Base-by-base conservation (phyloP, 495 filamentous ascomycete genomes). In the Penicillium paradoxum region DNA sequence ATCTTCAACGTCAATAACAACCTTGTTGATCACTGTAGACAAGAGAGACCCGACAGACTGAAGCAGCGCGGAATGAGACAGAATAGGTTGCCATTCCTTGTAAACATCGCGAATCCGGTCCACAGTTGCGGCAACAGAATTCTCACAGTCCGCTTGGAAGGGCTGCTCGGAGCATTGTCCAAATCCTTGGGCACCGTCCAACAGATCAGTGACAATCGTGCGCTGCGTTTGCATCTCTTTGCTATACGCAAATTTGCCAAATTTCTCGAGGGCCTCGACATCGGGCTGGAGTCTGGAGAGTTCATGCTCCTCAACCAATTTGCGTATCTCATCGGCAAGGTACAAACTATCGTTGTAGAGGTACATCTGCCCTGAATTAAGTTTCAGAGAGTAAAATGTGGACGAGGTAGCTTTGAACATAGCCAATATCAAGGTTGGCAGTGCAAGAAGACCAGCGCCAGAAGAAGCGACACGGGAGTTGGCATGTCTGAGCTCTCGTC, bases 331-430 rank as follows among this genome's bases (percentile, higher is more conserved):
- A 48, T 88, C 83, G 0, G 89, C 79, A 2, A 98, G 78, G 59
- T 89, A 91, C 22, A 80, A 73, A 43, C 87, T 83, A 64, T 99
- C 93, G 60, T 99, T 97, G 67, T 97, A 99, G 38, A 96, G 77
- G 56, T 86, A 90, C 88, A 96, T 93, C 60, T 87, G 89, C 4
- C 90, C 90, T 22, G 84, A 80, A 17, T 72, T 67, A 33, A 84
- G 75, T 18, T 76, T 75, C 39, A 78, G 58, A 0, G 77, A 67
- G 68, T 99, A 99, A 64, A 88, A 89, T 9, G 84, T 82, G 3
- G 90, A 83, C 4, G 90, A 87, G 2, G 89, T 83, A 11, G 93
- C 91, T 43, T 95, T 86, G 70, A 91, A 97, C 82, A 95, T 88
- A 22, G 91, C 89, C 19, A 99, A 73, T 17, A 91, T 79, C 27